Percentiles rank a stretch among this genome's conserved stretches.
Conservation (phyloP, 306 rosid genomes). For the Gillenia trifoliata region DNA sequence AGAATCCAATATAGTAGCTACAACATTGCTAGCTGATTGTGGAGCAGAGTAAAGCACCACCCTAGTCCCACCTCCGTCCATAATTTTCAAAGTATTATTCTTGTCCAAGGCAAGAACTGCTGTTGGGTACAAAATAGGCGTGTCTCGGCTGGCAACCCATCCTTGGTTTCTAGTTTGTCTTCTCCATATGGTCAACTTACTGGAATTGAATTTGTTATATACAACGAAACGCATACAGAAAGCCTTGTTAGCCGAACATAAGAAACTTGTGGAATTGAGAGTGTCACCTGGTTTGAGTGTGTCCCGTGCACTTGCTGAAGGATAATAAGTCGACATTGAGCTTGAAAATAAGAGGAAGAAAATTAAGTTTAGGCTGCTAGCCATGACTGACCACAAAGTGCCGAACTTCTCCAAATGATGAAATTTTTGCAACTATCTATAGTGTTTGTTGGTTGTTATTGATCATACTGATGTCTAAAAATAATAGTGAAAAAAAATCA, state of each 20-base stretch:
- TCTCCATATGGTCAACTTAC: neutral
- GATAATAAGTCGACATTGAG: neutral
- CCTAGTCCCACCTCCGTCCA: neutral
- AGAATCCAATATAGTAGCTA: conserved; percentile 4
- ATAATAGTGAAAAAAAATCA: too few relatives aligned
- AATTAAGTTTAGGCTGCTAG: neutral
- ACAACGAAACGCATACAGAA: neutral
- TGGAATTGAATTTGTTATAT: neutral
- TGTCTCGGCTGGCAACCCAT: neutral
- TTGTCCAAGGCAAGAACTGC: neutral
- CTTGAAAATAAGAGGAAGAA: neutral
- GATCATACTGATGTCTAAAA: too few relatives aligned
- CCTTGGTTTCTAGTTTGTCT: rapidly evolving
- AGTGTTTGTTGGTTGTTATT: too few relatives aligned
- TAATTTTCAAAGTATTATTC: neutral
- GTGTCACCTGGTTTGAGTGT: conserved; percentile 1
- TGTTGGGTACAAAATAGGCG: neutral
- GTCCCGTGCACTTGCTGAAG: neutral
- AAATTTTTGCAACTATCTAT: too few relatives aligned
- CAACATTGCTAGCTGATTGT: too few relatives aligned
- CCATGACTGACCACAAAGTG: neutral
- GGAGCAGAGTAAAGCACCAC: neutral
- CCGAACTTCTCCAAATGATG: too few relatives aligned
- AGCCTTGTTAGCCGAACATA: neutral
- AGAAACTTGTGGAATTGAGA: neutral